These are phyloP conservation scores for Polysphondylium violaceum DNA, from an alignment of 78 protist species.

Conservation along the genomic window DNA sequence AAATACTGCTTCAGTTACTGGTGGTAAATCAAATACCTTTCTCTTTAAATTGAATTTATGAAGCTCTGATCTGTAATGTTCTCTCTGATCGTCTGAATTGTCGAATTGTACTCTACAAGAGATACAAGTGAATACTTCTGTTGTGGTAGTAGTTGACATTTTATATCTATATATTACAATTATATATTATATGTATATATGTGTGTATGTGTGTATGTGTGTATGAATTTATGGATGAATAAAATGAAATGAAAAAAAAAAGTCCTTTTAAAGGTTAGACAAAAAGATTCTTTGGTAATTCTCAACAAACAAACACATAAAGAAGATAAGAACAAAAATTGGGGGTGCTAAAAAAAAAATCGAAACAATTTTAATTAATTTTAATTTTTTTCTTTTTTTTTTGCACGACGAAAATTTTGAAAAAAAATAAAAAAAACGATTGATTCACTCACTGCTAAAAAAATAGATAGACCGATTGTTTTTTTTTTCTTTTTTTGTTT, in stretches of 20 bases:
- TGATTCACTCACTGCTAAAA: too few relatives aligned
- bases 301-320: too few relatives aligned
- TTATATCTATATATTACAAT: neutral
- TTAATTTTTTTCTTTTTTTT: too few relatives aligned
- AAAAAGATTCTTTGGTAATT: constrained; percentile 7
- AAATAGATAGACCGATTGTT: neutral
- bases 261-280: neutral
- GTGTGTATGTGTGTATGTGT: neutral
- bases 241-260: neutral
- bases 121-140: constrained; percentile 79
- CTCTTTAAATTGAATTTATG: constrained; percentile 92
- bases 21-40: constrained; percentile 85
- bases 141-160: constrained; percentile 4
- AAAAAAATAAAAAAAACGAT: too few relatives aligned
- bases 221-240: neutral
- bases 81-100: constrained; percentile 74
- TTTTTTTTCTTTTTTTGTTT: neutral
- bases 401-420: too few relatives aligned
- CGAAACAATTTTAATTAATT: too few relatives aligned
- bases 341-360: too few relatives aligned
- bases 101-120: constrained; percentile 82
- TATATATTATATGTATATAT: neutral
- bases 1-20: constrained; percentile 76
- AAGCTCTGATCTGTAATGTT: constrained; percentile 86
- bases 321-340: neutral